Evolutionary conservation across 768 basidiomycete species (phyloP), one percentile per base, ranked within the genome.

Genomic region (Mycena vitilis): DNA sequence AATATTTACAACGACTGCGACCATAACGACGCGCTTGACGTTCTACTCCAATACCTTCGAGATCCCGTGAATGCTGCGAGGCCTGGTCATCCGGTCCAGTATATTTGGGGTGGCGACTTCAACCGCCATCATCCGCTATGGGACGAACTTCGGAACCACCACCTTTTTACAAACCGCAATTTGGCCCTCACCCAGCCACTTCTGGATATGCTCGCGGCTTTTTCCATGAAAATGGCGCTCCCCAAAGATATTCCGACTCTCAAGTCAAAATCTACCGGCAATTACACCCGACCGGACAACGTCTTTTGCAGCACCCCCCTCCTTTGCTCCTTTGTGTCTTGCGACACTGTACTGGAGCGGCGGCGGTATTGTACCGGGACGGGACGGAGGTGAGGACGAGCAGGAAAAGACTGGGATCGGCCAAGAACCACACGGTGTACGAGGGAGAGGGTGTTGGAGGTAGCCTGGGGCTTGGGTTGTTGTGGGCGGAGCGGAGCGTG

Each of bases 111-210:
- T 0, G 79, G 84, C 0, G 79, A 84, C 70, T 84, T 83, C 75
- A 84, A 84, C 64, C 56, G 77, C n/a, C 83, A 85, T 67, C 79
- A 83, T 72, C 78, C 78, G 0, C 25, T 80, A 11, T 84, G 83
- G 83, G 82, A 85, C 42, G 64, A 76, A 5, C 60, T 73, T 0
- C 75, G 80, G 44, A 57, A 57, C 9, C 77, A 77, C 54, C 66
- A 68, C 20, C 80, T 87, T 0, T 81, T 86, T 72, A 83, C 79
- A 0, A 42, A 37, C 0, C 12, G 48, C 6, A 74, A 75, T 9
- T 56, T 81, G 0, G 56, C 72, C 0, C 65, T 51, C 0, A 76
- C 79, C 0, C 66, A 79, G 6, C 55, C 44, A 0, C 73, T 86
- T 0, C 71, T 85, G 0, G 54, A 77, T 10, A 22, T 79, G 5